Percentiles rank a stretch among this genome's conserved stretches.
These are phyloP conservation scores for Patellaria atrata DNA, from an alignment of 495 filamentous ascomycete genomes.

Conservation along the genomic window DNA sequence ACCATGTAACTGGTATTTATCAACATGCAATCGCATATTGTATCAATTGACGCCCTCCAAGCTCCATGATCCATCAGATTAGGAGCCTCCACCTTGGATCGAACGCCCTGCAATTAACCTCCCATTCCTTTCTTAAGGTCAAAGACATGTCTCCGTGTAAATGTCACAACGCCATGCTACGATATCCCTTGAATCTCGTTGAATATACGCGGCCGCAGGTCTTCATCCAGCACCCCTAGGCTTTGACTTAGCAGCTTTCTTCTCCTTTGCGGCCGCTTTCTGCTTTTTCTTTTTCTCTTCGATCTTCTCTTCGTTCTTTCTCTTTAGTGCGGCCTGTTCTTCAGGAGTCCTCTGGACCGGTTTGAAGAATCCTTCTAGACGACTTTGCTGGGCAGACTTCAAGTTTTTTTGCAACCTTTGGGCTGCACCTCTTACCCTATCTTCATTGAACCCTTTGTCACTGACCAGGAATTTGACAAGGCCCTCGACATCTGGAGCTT, in stretches of 20 bases:
- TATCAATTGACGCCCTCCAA: no score
- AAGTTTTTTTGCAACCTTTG: constrained; percentile 69
- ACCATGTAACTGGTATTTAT: no score
- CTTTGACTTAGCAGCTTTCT: constrained; percentile 81
- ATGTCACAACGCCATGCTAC: no score
- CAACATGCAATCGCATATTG: no score
- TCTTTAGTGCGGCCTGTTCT: constrained; percentile 68
- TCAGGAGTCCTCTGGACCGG: constrained; percentile 74
- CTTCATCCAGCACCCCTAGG: constrained; percentile 44
- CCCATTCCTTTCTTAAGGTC: no score
- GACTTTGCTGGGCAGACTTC: constrained; percentile 75
- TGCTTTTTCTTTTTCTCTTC: constrained; percentile 86
- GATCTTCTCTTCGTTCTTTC: constrained; percentile 82
- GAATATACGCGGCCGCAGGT: no score
- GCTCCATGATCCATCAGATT: no score
- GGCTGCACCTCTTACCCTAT: constrained; percentile 67
- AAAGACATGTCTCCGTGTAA: no score
- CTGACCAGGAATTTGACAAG: constrained; percentile 75
- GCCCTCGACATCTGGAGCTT: constrained; percentile 77
- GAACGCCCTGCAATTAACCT: no score
- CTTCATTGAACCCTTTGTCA: constrained; percentile 95
- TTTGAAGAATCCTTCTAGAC: constrained; percentile 97
- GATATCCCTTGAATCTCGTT: no score
- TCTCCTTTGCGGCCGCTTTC: constrained; percentile 72
- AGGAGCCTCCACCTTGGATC: no score